phyloP scores from a whole-genome alignment of 164 flowering plant species.

The Vitis rotundifolia region DNA sequence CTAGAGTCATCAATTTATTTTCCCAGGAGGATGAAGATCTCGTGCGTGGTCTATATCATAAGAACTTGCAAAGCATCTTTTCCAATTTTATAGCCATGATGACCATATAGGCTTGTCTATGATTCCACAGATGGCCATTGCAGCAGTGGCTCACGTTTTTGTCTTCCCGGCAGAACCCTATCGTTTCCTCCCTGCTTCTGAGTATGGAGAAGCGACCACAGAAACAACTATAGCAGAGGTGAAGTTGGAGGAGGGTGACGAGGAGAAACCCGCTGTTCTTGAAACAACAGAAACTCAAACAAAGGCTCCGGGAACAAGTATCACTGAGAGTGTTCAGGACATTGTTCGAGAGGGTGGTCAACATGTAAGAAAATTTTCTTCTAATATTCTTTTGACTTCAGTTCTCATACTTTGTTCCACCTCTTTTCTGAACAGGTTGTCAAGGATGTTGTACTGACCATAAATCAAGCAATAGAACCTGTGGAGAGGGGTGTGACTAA shows the following conservation, averaged over 20 bases:
- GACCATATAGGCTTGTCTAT: slow-evolving; percentile 5
- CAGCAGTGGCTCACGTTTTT: slow-evolving; percentile 77
- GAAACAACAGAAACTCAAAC: slow-evolving; percentile 57
- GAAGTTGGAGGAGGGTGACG: slow-evolving; percentile 42
- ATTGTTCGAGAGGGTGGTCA: slow-evolving; percentile 67
- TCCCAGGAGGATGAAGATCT: too few relatives aligned
- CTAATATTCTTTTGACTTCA: too few relatives aligned
- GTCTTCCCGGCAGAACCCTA: slow-evolving; percentile 80
- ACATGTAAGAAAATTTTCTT: slow-evolving; percentile 30
- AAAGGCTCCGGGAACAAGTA: slow-evolving; percentile 79
- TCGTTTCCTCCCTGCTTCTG: slow-evolving; percentile 42
- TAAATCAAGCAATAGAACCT: slow-evolving; percentile 89
- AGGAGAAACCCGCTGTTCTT: slow-evolving; percentile 45
- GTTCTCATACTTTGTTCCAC: too few relatives aligned
- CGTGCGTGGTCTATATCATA: too few relatives aligned
- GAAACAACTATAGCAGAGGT: slow-evolving; percentile 38
- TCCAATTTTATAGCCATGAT: not conserved
- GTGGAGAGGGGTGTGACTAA: slow-evolving; percentile 82
- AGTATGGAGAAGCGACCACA: slow-evolving; percentile 43
- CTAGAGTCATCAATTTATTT: too few relatives aligned
- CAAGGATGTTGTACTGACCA: slow-evolving; percentile 84
- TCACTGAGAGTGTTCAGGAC: slow-evolving; percentile 83
- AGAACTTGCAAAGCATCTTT: too few relatives aligned
- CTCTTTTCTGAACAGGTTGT: slow-evolving; percentile 52
- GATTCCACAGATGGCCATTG: slow-evolving; percentile 75